Base-by-base conservation (phyloP, 2,329 filamentous ascomycete genomes). In the Sphaerulina vaccinii region DNA sequence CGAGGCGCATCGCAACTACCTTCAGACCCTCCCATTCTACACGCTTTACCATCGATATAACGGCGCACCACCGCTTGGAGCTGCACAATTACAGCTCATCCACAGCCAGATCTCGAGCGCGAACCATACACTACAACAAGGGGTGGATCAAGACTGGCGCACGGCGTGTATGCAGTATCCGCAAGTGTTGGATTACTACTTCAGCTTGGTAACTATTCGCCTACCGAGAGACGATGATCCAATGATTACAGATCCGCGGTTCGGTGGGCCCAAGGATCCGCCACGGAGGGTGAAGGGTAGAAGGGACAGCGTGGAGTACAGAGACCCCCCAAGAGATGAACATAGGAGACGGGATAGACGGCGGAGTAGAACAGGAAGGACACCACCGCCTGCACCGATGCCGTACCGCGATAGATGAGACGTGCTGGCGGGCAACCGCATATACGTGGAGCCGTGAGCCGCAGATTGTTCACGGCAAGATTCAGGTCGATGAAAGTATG, bases 141-240 rank as follows among this genome's bases (percentile, higher is more conserved):
- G 86, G 55, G 86, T 90, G 62, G 86, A 90, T 62, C 84, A 87
- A 56, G 87, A 90, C 71, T 92, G 87, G 87, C 81, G 85, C 62
- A 77, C 81, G 23, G 86, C 84, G 41, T 87, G 90, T 33, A 81
- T 88, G 62, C 79, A 84, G 49, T 92, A 91, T 62, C 88, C 87
- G 3, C 86, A 90, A 66, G 84, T 91, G n/a, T 75, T 92, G 49
- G 85, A 90, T 69, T 90, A 91, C 70, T 91, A 87, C 66, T 91
- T 86, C 70, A 77, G 81, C 53, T 74, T 90, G 32, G 84, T 90
- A 29, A 80, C 84, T 49, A 68, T 90, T 52, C 79, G 75, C 18
- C 70, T 88, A 3, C 87, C 87, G 0, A 71, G 72, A 35, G 84
- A 89, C 51, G 57, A 65, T 13, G 69, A 70, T 22, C 59, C 65